Base-by-base conservation (phyloP, 108 stramenopile genomes). In the Phaeodactylum tricornutum region DNA sequence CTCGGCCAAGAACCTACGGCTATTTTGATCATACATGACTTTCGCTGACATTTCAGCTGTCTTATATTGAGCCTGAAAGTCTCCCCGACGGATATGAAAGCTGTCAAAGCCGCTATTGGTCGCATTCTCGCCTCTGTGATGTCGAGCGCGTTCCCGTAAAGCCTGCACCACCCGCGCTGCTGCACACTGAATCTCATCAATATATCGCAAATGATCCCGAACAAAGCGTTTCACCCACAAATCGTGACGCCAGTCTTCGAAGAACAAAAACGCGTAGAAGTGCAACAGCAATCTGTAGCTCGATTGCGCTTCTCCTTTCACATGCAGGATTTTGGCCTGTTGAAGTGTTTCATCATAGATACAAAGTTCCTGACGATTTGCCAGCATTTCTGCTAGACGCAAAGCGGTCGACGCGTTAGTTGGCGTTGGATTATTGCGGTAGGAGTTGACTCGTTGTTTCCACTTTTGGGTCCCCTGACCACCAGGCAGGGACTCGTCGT, bases 111-210 rank as follows among this genome's bases (percentile, higher is more conserved):
- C 92, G 20, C 72, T 55, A 12, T 50, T 52, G 28, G 60, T 69
- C 34, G 23, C 47, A 45, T 12, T 53, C 26, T 12, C 41, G 4
- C 5, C 20, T n/a, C 39, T 5, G 20, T 7, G 12, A 28, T 27
- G 15, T 16, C 9, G 16, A 3, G 38, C 46, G 47, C 6, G 22
- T 31, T 81, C 57, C 0, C 85, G 73, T 9, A 95, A 42, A 14
- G 75, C 84, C 28, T 57, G 56, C 1, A 94, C 82, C 3, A 91
- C 64, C 11, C 75, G 74, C 22, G 88, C 88, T 6, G 87, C 89
- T 6, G 77, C 83, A 50, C 93, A 95, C 55, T 92, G 87, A 17
- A 95, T 90, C 26, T 87, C 89, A 56, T 95, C 93, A 33, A 69
- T 61, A 53, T 92, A 94, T 20, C 94, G 68, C 39, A 94, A 61